Evolutionary conservation across 2,329 filamentous ascomycete genomes (phyloP).

Genomic region (Fusarium scirpi): DNA sequence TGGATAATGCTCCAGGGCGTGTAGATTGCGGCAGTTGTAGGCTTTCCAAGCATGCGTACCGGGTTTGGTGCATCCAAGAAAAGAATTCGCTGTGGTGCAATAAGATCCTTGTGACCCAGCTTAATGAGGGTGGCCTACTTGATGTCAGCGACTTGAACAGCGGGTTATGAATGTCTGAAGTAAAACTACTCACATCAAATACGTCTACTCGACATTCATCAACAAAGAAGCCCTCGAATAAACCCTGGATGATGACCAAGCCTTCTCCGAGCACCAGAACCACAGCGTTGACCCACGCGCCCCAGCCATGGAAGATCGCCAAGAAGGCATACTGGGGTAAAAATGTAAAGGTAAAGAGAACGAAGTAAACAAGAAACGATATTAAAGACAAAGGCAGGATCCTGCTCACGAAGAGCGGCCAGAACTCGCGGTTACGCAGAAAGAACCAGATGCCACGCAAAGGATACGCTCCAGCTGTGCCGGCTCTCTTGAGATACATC

Average conservation of each 20-base stretch:
- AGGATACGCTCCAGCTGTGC: slow-evolving; percentile 65
- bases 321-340: slow-evolving; percentile 91
- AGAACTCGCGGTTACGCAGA: slow-evolving; percentile 79
- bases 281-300: slow-evolving; percentile 90
- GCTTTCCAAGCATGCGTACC: slow-evolving; percentile 84
- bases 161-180: neutral
- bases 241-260: slow-evolving; percentile 73
- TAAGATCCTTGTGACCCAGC: slow-evolving; percentile 75
- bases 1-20: slow-evolving; percentile 92
- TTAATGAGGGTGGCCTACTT: slow-evolving; percentile 78
- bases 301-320: slow-evolving; percentile 86
- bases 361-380: slow-evolving; percentile 83
- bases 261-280: slow-evolving; percentile 89
- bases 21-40: slow-evolving; percentile 80
- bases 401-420: slow-evolving; percentile 81
- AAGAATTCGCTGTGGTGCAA: slow-evolving; percentile 74
- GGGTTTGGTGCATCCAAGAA: slow-evolving; percentile 77
- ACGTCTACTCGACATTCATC: slow-evolving; percentile 83
- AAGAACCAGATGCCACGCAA: slow-evolving; percentile 87
- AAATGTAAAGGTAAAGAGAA: slow-evolving; percentile 90
- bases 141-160: slow-evolving; percentile 13
- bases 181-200: slow-evolving; percentile 75
- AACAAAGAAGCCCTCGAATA: slow-evolving; percentile 86
- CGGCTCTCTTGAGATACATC: slow-evolving; percentile 58
- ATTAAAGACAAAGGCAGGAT: slow-evolving; percentile 85